Percentiles rank a stretch among this genome's conserved stretches.
These are phyloP conservation scores for Cordyceps javanica DNA, from an alignment of 2,329 filamentous ascomycete species.

Conservation along the genomic window DNA sequence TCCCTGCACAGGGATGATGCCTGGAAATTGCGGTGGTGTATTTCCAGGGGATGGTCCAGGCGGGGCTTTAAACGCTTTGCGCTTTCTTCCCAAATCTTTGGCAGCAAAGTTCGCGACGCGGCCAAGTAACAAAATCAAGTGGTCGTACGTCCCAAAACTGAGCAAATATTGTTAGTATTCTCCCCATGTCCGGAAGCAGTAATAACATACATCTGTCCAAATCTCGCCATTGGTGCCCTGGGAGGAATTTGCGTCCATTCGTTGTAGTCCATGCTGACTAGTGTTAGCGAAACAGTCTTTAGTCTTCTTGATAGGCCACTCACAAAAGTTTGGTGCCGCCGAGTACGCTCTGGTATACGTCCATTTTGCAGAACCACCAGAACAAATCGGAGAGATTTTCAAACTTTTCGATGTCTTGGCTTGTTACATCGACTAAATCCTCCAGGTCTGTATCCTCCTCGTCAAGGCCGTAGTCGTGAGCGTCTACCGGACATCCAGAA, in stretches of 20 bases:
- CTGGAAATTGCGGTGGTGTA: slow-evolving; percentile 41
- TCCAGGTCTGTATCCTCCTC: slow-evolving; percentile 22
- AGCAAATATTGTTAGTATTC: background rate
- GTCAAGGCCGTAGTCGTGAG: slow-evolving; percentile 32
- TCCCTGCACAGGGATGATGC: slow-evolving; percentile 48
- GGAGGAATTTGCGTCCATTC: slow-evolving; percentile 85
- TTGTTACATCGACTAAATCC: slow-evolving; percentile 28
- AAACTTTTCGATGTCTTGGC: slow-evolving; percentile 69
- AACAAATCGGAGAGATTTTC: slow-evolving; percentile 80
- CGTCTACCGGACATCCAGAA: slow-evolving; percentile 32
- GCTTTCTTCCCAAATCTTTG: slow-evolving; percentile 72
- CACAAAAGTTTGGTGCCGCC: slow-evolving; percentile 82
- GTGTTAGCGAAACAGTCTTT: background rate
- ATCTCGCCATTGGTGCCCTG: slow-evolving; percentile 68
- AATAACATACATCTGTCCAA: slow-evolving; percentile 61
- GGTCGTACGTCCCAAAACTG: slow-evolving; percentile 84
- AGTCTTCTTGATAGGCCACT: slow-evolving; percentile 32
- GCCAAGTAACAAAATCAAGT: slow-evolving; percentile 74
- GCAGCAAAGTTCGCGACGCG: slow-evolving; percentile 73
- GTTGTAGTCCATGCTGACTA: slow-evolving; percentile 65
- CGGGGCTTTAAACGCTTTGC: slow-evolving; percentile 43
- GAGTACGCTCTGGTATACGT: slow-evolving; percentile 83
- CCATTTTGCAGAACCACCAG: slow-evolving; percentile 96
- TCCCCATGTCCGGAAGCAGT: background rate
- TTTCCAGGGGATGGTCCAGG: slow-evolving; percentile 23